Evolutionary conservation across 495 filamentous ascomycete species (phyloP).

Genomic region (Pyrenula aspistea): DNA sequence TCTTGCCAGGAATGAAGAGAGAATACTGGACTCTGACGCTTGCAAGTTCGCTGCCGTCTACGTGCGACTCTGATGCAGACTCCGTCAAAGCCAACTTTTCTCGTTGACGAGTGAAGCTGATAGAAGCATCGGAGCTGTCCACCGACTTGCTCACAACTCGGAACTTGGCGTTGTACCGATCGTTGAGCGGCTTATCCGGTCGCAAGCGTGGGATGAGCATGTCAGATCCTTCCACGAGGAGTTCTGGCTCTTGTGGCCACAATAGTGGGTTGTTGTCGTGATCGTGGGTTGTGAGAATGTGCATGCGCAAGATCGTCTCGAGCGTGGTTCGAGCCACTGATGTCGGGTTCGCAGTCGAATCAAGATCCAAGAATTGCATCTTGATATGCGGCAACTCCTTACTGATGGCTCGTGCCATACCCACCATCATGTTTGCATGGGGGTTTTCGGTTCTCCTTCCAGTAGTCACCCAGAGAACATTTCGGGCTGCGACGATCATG

Average conservation of each 20-base stretch:
- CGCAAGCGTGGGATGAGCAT: conserved; percentile 14
- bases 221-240: conserved; percentile 7
- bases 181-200: conserved; percentile 8
- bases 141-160: conserved; percentile 5
- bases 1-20: neutral
- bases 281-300: conserved; percentile 4
- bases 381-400: conserved; percentile 9
- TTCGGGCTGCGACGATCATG: conserved; percentile 11
- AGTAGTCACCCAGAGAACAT: conserved; percentile 16
- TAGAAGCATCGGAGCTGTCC: neutral
- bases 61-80: neutral
- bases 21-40: neutral
- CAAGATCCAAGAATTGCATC: conserved; percentile 15
- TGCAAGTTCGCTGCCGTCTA: neutral
- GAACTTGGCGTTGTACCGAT: conserved; percentile 14
- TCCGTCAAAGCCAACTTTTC: neutral
- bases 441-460: conserved; percentile 10
- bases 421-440: conserved; percentile 16
- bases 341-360: conserved; percentile 2
- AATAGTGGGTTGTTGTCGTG: conserved; percentile 5
- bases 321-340: neutral
- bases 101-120: neutral
- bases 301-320: conserved; percentile 9
- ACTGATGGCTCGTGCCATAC: conserved; percentile 11
- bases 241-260: conserved; percentile 21